phyloP scores from a whole-genome alignment of 805 yeast species.

The Candida ipomoeae region DNA sequence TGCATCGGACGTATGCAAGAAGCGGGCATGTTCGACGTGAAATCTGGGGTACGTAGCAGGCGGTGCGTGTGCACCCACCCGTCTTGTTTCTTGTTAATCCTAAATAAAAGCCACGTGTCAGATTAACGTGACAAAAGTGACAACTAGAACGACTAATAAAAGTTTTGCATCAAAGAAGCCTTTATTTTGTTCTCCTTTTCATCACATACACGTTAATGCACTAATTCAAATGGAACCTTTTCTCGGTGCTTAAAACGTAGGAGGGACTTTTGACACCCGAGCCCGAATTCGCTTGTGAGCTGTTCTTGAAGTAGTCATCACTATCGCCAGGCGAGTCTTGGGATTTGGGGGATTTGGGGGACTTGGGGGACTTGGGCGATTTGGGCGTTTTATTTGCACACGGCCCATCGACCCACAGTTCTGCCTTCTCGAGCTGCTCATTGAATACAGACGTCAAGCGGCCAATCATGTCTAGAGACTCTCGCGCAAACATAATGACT shows the following conservation, averaged over 20 bases:
- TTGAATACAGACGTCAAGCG: conserved; percentile 81
- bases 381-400: background rate
- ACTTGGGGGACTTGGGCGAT: too few relatives aligned
- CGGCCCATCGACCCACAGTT: conserved; percentile 62
- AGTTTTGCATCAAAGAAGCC: too few relatives aligned
- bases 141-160: too few relatives aligned
- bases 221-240: background rate
- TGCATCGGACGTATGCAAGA: background rate
- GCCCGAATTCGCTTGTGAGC: background rate
- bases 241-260: background rate
- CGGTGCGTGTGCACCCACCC: background rate
- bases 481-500: conserved; percentile 79
- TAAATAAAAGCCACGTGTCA: background rate
- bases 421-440: conserved; percentile 80
- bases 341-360: background rate
- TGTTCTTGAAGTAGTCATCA: background rate
- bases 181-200: too few relatives aligned
- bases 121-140: too few relatives aligned
- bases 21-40: background rate
- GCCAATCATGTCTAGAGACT: conserved; percentile 81
- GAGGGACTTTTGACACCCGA: background rate
- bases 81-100: background rate
- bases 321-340: background rate
- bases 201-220: too few relatives aligned
- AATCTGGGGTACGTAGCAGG: conserved; percentile 1